Base-by-base conservation (phyloP, 345 rosid genomes). In the Gossypium herbaceum region DNA sequence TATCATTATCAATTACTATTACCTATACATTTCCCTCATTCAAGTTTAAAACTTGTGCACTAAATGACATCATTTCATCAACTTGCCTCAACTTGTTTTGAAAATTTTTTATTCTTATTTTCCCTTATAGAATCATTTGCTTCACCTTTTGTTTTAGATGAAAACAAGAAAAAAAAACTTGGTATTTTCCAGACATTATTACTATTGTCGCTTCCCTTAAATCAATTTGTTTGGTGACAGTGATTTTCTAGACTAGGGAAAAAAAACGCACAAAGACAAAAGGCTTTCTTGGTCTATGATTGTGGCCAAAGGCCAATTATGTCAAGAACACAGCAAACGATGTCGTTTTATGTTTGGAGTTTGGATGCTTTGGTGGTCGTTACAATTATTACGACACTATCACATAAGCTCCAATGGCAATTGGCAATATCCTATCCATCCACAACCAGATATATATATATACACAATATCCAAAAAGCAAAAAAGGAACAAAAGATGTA, bases 391-490 rank as follows among this genome's bases (percentile, higher is more conserved):
- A 22, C 4, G 7, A 12, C 7, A 17, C 34, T 13, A 44, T 34
- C 24, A 58, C 16, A 43, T 27, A 50, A 52, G 39, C 22, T 39
- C 50, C 41, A 24, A 55, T 17, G 59, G 59, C 24, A 52, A 52
- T 52, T 17, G 59, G 59, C 24, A 16, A 44, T 60, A 17, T 64
- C 34, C 24, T n/a, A 56, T 59, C 50, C 71, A 69, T 17, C 27
- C 61, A n/a, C 68, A 74, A 61, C 83, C 78, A 69, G 76, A 70
- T 63, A 63, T 39, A 72, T n/a, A n/a, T n/a, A 6, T 6, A 45
- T 8, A 8, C 0, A 8, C 12, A 45, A 8, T 45, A 17, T 27
- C 4, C n/a, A 59, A 12, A 73, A 73, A 8, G 8, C 4, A 22
- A 27, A 60, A 29, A 52, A 16, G 11, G 12, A 50, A 0, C 51